phyloP scores from a whole-genome alignment of 2,329 filamentous ascomycete species.

The Ascocoryne sarcoides region DNA sequence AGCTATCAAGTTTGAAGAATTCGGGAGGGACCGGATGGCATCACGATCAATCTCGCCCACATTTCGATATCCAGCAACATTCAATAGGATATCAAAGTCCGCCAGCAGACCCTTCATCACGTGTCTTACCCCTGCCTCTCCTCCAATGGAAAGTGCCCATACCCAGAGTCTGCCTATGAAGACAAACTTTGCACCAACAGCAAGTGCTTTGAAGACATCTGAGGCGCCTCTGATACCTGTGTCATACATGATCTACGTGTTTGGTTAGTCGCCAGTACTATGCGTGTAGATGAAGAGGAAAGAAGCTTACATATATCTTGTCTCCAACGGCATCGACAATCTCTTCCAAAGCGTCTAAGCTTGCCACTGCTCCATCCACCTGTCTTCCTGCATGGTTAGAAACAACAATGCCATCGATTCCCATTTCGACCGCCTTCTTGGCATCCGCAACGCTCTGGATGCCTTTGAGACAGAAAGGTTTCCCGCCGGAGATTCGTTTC shows the following conservation, averaged over 20 bases:
- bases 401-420: constrained; percentile 44
- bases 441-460: constrained; percentile 38
- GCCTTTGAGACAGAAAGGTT: constrained; percentile 38
- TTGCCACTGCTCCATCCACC: constrained; percentile 45
- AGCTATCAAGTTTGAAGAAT: too few relatives aligned
- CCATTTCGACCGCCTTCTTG: constrained; percentile 34
- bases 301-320: constrained; percentile 50
- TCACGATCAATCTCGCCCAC: too few relatives aligned
- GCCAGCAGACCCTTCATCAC: constrained; percentile 42
- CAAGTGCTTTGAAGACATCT: constrained; percentile 49
- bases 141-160: constrained; percentile 47
- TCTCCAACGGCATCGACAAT: constrained; percentile 54
- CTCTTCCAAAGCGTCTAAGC: constrained; percentile 48
- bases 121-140: constrained; percentile 44
- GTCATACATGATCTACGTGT: too few relatives aligned
- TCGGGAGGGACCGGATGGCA: too few relatives aligned
- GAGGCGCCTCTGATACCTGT: constrained; percentile 45
- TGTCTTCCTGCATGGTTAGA: constrained; percentile 52
- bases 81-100: constrained; percentile 47
- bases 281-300: too few relatives aligned
- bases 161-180: constrained; percentile 49
- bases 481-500: constrained; percentile 54
- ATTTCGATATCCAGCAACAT: too few relatives aligned
- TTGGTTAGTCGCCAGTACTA: too few relatives aligned
- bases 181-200: constrained; percentile 46